These are phyloP conservation scores for Orbilia quercus DNA, from an alignment of 2,329 filamentous ascomycete species.

Conservation along the genomic window DNA sequence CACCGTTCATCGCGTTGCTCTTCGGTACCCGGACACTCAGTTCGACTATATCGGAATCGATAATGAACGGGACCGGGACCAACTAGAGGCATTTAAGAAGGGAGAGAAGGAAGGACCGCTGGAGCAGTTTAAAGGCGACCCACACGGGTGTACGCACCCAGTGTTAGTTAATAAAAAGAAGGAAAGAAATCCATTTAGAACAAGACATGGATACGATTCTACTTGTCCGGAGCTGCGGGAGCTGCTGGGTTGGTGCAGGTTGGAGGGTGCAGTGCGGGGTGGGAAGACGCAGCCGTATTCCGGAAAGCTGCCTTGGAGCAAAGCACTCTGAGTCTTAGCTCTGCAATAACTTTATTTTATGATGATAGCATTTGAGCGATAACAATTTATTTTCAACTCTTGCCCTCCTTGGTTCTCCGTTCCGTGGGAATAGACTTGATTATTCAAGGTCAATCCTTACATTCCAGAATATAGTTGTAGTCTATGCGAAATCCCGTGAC, in stretches of 20 bases:
- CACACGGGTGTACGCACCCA: conserved; percentile 58
- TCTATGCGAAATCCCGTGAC: conserved; percentile 30
- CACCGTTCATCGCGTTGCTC: conserved; percentile 72
- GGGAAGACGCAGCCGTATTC: conserved; percentile 52
- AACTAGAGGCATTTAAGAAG: conserved; percentile 27
- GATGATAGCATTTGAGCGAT: neutral
- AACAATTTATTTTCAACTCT: conserved; percentile 1
- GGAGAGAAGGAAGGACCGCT: conserved; percentile 45
- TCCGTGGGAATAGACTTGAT: too few relatives aligned
- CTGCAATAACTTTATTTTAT: neutral
- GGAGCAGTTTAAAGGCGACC: conserved; percentile 60
- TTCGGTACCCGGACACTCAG: conserved; percentile 67
- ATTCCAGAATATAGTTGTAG: too few relatives aligned
- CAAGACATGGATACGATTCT: conserved; percentile 57
- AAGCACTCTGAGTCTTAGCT: neutral
- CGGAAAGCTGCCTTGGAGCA: conserved; percentile 55
- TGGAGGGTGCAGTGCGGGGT: conserved; percentile 30
- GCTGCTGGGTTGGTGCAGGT: conserved; percentile 57
- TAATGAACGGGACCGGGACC: conserved; percentile 64
- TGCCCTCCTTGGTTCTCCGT: neutral
- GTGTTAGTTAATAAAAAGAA: conserved; percentile 61
- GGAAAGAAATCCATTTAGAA: conserved; percentile 61
- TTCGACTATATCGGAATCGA: conserved; percentile 73
- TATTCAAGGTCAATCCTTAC: too few relatives aligned
- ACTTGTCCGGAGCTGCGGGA: conserved; percentile 56